Conservation (phyloP, 75 land plant species). For the Pseudotsuga menziesii region DNA sequence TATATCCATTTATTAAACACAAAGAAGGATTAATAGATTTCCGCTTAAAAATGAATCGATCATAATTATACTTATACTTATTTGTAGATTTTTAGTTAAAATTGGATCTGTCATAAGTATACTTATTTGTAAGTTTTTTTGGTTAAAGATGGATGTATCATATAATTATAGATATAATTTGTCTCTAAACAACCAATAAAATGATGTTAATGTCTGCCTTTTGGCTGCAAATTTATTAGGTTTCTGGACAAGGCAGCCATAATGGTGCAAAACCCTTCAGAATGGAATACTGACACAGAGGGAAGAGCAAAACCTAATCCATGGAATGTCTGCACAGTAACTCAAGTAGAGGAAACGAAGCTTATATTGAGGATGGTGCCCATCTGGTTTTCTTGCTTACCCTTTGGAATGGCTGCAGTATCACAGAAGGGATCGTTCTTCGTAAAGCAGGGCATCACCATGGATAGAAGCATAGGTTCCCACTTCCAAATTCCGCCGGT, state of each 20-base stretch:
- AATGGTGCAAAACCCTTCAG: not conserved
- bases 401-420: slow-evolving; percentile 11
- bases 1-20: too few relatives aligned
- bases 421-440: slow-evolving; percentile 23
- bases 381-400: slow-evolving; percentile 25
- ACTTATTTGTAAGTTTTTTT: too few relatives aligned
- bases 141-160: too few relatives aligned
- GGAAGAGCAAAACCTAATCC: not conserved
- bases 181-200: too few relatives aligned
- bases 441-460: slow-evolving; percentile 30
- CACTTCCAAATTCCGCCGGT: slow-evolving; percentile 31
- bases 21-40: too few relatives aligned
- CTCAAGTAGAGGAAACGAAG: slow-evolving; percentile 47
- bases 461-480: slow-evolving; percentile 20
- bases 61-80: too few relatives aligned
- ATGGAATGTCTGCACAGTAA: slow-evolving; percentile 41
- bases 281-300: not conserved
- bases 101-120: too few relatives aligned
- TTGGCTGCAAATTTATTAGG: slow-evolving; percentile 1
- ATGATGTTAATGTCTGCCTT: not conserved
- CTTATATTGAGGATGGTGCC: slow-evolving; percentile 32
- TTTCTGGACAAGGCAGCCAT: slow-evolving; percentile 33
- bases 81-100: too few relatives aligned
- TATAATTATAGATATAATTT: too few relatives aligned
- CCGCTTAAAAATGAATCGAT: too few relatives aligned